Percentiles rank a stretch among this genome's conserved stretches.
Evolutionary conservation across 164 flowering plant species (phyloP).

Genomic region (Amborella trichopoda): DNA sequence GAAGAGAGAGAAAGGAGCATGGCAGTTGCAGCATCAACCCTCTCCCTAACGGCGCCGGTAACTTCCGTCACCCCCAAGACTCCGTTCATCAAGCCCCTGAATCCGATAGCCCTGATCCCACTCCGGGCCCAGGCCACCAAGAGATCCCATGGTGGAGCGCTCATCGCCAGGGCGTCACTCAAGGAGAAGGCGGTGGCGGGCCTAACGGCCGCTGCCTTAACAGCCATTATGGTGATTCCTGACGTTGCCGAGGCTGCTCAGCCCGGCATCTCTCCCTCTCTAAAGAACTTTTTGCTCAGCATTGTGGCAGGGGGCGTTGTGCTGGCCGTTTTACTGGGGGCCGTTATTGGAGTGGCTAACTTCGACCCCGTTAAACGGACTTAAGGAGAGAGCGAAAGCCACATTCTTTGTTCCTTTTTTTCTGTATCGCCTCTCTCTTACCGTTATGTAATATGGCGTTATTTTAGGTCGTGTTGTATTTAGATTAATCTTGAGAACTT

Average conservation of each 20-base stretch:
- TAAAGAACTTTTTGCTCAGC: conserved; percentile 82
- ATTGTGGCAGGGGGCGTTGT: conserved; percentile 72
- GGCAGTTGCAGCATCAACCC: not conserved
- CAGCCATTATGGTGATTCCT: conserved; percentile 51
- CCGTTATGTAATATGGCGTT: too few relatives aligned
- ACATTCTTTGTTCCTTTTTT: too few relatives aligned
- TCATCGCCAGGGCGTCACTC: conserved; percentile 41
- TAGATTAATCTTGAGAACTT: too few relatives aligned
- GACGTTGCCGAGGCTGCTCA: conserved; percentile 69
- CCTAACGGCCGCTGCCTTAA: conserved; percentile 45
- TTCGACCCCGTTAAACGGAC: conserved; percentile 76
- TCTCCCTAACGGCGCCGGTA: not conserved
- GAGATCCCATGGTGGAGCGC: too few relatives aligned
- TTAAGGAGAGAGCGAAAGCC: conserved; percentile 14
- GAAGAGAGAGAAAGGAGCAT: not conserved
- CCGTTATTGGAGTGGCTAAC: conserved; percentile 67
- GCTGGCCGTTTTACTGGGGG: conserved; percentile 39
- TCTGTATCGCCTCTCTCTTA: too few relatives aligned
- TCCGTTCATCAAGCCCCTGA: conserved; percentile 14
- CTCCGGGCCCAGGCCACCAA: too few relatives aligned
- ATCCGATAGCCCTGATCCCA: too few relatives aligned
- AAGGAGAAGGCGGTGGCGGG: conserved; percentile 66
- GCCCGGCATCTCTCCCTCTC: conserved; percentile 49
- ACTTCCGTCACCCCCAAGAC: not conserved
- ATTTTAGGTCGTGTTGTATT: too few relatives aligned